Conservation (phyloP, 2,329 filamentous ascomycete genomes). For the Sporothrix mexicana region DNA sequence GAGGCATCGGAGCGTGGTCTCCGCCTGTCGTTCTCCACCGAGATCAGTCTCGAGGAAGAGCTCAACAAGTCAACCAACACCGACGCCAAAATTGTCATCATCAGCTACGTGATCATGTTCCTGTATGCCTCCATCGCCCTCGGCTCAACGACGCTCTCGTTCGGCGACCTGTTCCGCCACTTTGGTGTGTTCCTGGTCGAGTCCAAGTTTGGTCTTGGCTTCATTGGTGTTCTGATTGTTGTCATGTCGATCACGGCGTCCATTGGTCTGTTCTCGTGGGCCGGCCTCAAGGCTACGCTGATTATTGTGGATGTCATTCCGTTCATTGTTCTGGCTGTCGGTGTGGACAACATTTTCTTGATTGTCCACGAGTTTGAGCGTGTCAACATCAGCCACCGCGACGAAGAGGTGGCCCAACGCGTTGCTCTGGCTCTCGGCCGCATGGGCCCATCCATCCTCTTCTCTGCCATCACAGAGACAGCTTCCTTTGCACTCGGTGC, state of each 20-base stretch:
- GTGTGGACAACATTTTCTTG: constrained; percentile 98
- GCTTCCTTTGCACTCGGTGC: constrained; percentile 90
- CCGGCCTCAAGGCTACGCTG: constrained; percentile 89
- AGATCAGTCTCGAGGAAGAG: constrained; percentile 93
- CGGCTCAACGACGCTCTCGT: constrained; percentile 81
- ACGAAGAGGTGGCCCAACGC: constrained; percentile 83
- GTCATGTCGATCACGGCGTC: constrained; percentile 97
- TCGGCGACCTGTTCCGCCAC: constrained; percentile 78
- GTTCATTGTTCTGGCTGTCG: constrained; percentile 93
- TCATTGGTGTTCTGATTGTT: constrained; percentile 92
- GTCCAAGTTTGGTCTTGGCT: constrained; percentile 95
- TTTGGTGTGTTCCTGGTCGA: constrained; percentile 86
- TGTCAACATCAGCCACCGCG: constrained; percentile 88
- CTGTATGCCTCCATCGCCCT: constrained; percentile 92
- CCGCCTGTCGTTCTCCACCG: constrained; percentile 90
- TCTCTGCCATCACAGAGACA: constrained; percentile 94
- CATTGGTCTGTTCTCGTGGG: constrained; percentile 91
- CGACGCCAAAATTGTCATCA: constrained; percentile 92
- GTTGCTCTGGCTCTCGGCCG: constrained; percentile 88
- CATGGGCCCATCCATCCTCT: constrained; percentile 94
- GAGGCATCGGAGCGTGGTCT: constrained; percentile 81
- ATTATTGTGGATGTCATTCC: constrained; percentile 99
- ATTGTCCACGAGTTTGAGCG: constrained; percentile 98
- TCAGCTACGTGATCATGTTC: constrained; percentile 99
- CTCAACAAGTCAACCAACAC: constrained; percentile 98